Evolutionary conservation across 192 early-diverging fungal species (phyloP).

Genomic region (Entomortierella chlamydospora): DNA sequence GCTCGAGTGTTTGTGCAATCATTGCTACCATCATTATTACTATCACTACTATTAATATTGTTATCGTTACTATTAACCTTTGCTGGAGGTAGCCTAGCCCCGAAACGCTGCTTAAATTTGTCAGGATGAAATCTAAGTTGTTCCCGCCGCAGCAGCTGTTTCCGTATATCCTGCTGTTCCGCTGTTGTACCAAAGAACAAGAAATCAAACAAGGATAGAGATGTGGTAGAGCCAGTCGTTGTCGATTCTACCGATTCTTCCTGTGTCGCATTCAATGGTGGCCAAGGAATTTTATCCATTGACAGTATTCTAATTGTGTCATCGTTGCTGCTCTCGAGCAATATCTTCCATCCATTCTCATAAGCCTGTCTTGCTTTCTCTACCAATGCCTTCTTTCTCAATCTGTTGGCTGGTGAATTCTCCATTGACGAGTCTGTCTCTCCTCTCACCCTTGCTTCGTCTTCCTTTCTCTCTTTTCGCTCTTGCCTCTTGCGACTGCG

Average conservation of each 20-base stretch:
- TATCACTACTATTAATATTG: not conserved
- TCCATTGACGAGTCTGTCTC: not conserved
- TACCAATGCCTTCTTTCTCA: conserved; percentile 14
- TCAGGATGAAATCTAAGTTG: conserved; percentile 53
- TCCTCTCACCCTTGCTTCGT: not conserved
- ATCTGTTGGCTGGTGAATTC: not conserved
- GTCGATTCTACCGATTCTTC: not conserved
- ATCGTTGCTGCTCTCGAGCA: conserved; percentile 4
- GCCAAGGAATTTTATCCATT: conserved; percentile 28
- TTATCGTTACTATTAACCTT: not conserved
- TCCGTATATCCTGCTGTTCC: conserved; percentile 16
- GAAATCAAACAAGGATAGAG: conserved; percentile 29
- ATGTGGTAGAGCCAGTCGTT: not conserved
- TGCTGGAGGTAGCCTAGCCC: conserved; percentile 7
- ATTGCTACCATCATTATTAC: not conserved
- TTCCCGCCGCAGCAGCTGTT: conserved; percentile 35
- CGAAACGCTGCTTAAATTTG: conserved; percentile 45
- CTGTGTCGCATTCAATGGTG: conserved; percentile 5
- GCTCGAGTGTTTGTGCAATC: too few relatives aligned
- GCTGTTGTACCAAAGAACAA: conserved; percentile 30
- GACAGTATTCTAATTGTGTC: not conserved
- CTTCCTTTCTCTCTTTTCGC: conserved; percentile 8
- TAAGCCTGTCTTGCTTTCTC: conserved; percentile 11
- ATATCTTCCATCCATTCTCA: conserved; percentile 16
- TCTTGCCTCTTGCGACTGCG: conserved; percentile 13